Conservation (phyloP, 768 basidiomycete species). For the Lentinula guzmanii region DNA sequence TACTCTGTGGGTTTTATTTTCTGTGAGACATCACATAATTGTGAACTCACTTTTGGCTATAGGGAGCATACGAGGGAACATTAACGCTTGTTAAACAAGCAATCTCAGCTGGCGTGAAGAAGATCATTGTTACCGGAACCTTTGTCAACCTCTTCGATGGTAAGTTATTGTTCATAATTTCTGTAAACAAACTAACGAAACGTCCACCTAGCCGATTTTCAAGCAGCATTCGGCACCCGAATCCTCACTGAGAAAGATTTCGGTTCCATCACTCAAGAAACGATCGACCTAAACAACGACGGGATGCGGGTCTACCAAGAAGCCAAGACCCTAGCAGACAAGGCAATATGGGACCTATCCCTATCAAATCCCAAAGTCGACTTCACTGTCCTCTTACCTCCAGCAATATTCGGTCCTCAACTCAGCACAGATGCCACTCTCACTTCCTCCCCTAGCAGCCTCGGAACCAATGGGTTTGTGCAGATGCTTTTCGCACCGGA, state of each 20-base stretch:
- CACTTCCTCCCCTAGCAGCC: neutral
- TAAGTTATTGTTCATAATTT: neutral
- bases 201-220: neutral
- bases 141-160: constrained; percentile 5
- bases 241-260: constrained; percentile 3
- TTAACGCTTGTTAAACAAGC: constrained; percentile 7
- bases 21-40: neutral
- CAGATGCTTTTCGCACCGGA: constrained; percentile 1
- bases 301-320: neutral
- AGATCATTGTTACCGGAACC: constrained; percentile 9
- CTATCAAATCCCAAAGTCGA: constrained; percentile 2
- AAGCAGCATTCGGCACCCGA: constrained; percentile 1
- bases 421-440: constrained; percentile 5
- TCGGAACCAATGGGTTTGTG: constrained; percentile 1
- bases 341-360: constrained; percentile 6
- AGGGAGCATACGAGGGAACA: constrained; percentile 7
- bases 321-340: constrained; percentile 5
- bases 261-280: constrained; percentile 7
- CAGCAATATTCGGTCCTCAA: constrained; percentile 15
- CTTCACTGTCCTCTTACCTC: constrained; percentile 11
- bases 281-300: neutral
- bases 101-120: constrained; percentile 4
- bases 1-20: constrained; percentile 3
- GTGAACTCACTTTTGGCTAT: neutral
- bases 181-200: neutral